Evolutionary conservation across 176 grass and related monocot species (phyloP), one percentile per base, ranked within the genome.

Genomic region (Bothriochloa decipiens): DNA sequence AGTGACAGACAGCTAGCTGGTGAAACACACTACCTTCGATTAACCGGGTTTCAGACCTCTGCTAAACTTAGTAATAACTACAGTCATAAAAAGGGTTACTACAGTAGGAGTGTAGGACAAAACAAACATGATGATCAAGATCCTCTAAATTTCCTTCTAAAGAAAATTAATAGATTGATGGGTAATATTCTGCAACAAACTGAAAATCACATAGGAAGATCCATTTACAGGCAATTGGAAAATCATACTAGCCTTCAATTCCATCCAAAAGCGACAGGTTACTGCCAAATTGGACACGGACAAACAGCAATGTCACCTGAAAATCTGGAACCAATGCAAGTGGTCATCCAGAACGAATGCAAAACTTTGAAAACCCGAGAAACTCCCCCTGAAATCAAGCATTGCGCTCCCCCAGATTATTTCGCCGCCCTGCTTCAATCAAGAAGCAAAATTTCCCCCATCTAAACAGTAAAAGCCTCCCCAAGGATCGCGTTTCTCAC

Each of bases 61-160:
- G 71, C 49, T 76, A 47, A 67, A 80, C 36, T 65, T 76, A 62
- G 65, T 7, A 40, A 75, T 35, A 39, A 62, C 13, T 76, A 62
- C 3, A 6, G 50, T 62, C 46, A 9, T 37, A 37, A 22, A 70
- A 75, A 35, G 22, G 8, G 11, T 35, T 35, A 26, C 14, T 62
- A 33, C 22, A 61, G 22, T n/a, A n/a, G n/a, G n/a, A n/a, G n/a
- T n/a, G 4, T 52, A 39, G 7, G 9, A 20, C 7, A 53, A 32
- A 53, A 47, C 9, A 52, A 69, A 28, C 9, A 11, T 8, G 10
- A 43, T 58, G 55, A 58, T 23, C 55, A 78, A 12, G 55, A 23
- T 5, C 76, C 55, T 12, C 11, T 46, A 75, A 73, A 53, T 75
- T 43, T 33, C 13, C 8, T 67, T 10, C 1, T 0, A 23, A n/a